A percentile compares a stretch with the other conserved stretches of the same genome.
Conservation (phyloP, 139 green algal genomes). For the Coelastrella sp. region DNA sequence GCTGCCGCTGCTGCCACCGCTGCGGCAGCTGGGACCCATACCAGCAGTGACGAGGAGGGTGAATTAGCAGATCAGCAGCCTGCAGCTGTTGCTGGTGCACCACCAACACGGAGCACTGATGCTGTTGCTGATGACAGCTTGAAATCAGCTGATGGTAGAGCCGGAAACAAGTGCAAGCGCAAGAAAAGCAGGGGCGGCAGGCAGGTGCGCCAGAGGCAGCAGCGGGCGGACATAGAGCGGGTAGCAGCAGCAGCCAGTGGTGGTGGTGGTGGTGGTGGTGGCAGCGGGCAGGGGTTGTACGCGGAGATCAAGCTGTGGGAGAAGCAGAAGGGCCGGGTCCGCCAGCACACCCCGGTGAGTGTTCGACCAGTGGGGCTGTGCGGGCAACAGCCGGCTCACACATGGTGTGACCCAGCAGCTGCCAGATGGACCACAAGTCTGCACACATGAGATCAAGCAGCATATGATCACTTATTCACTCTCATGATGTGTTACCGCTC, state of each 20-base stretch:
- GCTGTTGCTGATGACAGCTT: neutral
- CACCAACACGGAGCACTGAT: neutral
- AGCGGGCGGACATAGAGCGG: constrained; percentile 1
- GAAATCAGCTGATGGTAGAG: too few species aligned
- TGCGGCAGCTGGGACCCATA: neutral
- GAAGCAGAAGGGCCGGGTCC: neutral
- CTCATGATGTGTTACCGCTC: too few species aligned
- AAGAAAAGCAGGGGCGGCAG: constrained; percentile 21
- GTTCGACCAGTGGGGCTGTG: neutral
- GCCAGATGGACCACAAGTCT: too few species aligned
- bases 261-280: neutral
- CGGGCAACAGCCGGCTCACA: too few species aligned
- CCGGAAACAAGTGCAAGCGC: neutral
- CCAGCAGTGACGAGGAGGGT: constrained; percentile 29
- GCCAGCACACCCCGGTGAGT: neutral
- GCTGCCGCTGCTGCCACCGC: neutral
- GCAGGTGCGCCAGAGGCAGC: constrained; percentile 18
- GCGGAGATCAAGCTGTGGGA: constrained; percentile 32
- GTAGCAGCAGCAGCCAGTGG: constrained; percentile 11
- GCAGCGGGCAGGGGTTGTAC: neutral
- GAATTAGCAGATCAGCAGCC: constrained; percentile 10
- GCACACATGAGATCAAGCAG: neutral
- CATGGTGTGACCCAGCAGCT: too few species aligned
- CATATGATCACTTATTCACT: neutral
- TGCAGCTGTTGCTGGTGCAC: neutral